phyloP scores from a whole-genome alignment of 371 early-diverging fungal genomes.

The Mortierella sp. region DNA sequence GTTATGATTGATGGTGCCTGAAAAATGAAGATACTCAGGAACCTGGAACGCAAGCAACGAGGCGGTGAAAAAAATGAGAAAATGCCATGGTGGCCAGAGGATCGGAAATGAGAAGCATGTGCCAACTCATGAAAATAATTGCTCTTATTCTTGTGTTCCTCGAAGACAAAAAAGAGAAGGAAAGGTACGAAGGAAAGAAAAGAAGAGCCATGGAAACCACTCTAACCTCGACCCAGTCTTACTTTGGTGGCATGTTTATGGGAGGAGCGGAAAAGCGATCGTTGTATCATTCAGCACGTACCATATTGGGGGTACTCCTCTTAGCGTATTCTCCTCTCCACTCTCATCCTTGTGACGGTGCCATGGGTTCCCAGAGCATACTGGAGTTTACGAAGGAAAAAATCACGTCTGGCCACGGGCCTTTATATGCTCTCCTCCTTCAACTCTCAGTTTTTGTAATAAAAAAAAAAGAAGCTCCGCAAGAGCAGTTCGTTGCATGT shows the following conservation, averaged over 20 bases:
- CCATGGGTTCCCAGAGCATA: background rate
- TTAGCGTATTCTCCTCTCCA: background rate
- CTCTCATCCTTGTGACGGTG: background rate
- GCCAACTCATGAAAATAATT: background rate
- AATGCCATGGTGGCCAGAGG: background rate
- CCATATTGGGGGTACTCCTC: background rate
- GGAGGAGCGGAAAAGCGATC: no score
- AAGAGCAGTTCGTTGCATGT: no score
- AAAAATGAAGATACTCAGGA: no score
- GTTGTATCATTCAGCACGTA: constrained; percentile 7
- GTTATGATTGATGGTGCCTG: no score
- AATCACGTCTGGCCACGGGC: no score
- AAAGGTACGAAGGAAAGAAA: background rate
- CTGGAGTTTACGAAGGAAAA: no score
- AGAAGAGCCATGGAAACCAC: background rate
- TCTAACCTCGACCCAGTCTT: no score
- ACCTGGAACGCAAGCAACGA: no score
- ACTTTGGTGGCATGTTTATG: no score
- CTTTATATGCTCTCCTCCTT: no score
- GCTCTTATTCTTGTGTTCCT: background rate
- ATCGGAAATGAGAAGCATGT: background rate
- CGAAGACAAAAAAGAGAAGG: background rate
- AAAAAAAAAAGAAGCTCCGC: no score
- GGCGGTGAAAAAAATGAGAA: background rate
- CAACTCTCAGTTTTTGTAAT: no score